Conservation (phyloP, 345 rosid genomes). For the Passiflora organensis region DNA sequence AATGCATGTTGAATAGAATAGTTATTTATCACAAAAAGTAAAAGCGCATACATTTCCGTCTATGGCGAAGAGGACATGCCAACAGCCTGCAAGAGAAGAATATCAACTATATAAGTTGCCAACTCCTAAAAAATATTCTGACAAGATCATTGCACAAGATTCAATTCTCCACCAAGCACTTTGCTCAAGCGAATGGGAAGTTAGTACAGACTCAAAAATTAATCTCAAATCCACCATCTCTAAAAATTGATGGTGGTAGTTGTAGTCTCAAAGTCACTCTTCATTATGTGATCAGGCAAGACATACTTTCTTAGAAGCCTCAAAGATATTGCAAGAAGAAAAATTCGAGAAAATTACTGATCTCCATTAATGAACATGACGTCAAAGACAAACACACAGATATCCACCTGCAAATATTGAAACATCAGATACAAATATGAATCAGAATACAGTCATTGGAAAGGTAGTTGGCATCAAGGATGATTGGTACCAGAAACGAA, state of each 20-base stretch:
- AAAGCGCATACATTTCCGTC: constrained; percentile 50
- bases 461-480: not conserved
- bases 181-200: too few relatives aligned
- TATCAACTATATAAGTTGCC: constrained; percentile 4
- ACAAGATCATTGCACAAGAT: not conserved
- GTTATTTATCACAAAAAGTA: not conserved
- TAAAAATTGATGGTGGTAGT: too few relatives aligned
- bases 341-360: constrained; percentile 47
- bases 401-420: constrained; percentile 60
- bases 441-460: not conserved
- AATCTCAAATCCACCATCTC: too few relatives aligned
- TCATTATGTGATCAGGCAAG: too few relatives aligned
- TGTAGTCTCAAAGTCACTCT: too few relatives aligned
- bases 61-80: constrained; percentile 54
- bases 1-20: constrained; percentile 4
- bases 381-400: constrained; percentile 78
- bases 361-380: constrained; percentile 84
- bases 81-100: constrained; percentile 49
- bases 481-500: not conserved
- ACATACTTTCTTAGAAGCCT: too few relatives aligned
- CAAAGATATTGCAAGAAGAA: constrained; percentile 10
- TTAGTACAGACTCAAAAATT: not conserved
- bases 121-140: not conserved
- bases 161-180: not conserved
- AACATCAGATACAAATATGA: constrained; percentile 9